Evolutionary conservation across 2,329 filamentous ascomycete genomes (phyloP).

Genomic region (Balansia obtecta): DNA sequence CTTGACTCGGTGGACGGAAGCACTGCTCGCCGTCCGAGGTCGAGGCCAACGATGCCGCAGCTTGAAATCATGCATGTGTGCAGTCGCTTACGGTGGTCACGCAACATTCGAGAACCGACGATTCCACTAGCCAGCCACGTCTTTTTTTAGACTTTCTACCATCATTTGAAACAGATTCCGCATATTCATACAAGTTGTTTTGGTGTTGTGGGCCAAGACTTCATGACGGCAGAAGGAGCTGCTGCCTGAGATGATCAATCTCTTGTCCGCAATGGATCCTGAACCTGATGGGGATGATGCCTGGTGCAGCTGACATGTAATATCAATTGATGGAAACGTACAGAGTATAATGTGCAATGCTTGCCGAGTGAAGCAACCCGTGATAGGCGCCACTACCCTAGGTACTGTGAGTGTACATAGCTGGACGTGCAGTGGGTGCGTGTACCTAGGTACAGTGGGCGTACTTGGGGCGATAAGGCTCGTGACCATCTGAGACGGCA

Average conservation of each 20-base stretch:
- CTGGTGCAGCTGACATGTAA: too few relatives aligned
- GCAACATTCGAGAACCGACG: neutral
- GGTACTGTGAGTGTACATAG: too few relatives aligned
- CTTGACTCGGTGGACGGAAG: constrained; percentile 5
- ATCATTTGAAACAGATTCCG: constrained; percentile 46
- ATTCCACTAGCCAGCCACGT: constrained; percentile 15
- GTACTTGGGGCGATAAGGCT: constrained; percentile 7
- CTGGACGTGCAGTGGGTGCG: too few relatives aligned
- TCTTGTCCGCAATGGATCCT: too few relatives aligned
- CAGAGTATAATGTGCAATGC: too few relatives aligned
- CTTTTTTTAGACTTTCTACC: constrained; percentile 45
- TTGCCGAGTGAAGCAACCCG: too few relatives aligned
- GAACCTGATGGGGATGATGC: too few relatives aligned
- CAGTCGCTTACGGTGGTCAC: constrained; percentile 22
- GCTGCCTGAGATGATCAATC: too few relatives aligned
- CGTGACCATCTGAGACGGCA: neutral
- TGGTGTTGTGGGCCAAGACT: neutral
- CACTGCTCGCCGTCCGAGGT: constrained; percentile 9
- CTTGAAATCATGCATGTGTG: constrained; percentile 19
- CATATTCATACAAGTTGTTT: constrained; percentile 42
- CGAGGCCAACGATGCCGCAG: constrained; percentile 6
- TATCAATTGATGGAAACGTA: too few relatives aligned
- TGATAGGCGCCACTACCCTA: too few relatives aligned
- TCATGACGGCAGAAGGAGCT: too few relatives aligned
- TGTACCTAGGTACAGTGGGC: too few relatives aligned